Conservation (phyloP, 2,329 filamentous ascomycete genomes). For the Cladosporium sphaerospermum region DNA sequence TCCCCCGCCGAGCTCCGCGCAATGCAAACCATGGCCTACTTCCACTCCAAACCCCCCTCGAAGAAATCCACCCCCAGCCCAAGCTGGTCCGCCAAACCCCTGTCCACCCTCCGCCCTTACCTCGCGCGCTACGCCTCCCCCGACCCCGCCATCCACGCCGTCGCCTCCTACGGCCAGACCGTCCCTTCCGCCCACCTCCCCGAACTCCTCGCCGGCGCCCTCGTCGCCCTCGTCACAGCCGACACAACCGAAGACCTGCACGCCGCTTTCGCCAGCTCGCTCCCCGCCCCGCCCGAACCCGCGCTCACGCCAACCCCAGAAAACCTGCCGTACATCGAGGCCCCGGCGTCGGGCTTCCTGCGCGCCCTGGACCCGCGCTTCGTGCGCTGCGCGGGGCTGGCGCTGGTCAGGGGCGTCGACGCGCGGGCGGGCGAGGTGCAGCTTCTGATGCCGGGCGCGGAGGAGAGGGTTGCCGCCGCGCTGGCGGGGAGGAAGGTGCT, state of each 20-base stretch:
- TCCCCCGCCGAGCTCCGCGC: constrained; percentile 60
- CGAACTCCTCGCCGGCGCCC: constrained; percentile 63
- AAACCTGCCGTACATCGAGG: constrained; percentile 56
- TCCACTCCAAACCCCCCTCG: constrained; percentile 48
- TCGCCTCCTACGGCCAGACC: constrained; percentile 63
- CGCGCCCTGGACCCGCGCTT: constrained; percentile 51
- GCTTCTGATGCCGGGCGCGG: constrained; percentile 56
- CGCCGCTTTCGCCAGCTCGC: not conserved
- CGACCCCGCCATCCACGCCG: constrained; percentile 52
- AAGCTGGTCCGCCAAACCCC: constrained; percentile 51
- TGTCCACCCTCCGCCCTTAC: constrained; percentile 55
- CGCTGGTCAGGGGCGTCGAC: constrained; percentile 66
- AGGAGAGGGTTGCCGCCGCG: constrained; percentile 19
- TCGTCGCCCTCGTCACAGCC: constrained; percentile 61
- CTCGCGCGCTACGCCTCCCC: constrained; percentile 53
- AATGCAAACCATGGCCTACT: constrained; percentile 78
- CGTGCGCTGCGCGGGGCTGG: constrained; percentile 57
- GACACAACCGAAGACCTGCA: constrained; percentile 31
- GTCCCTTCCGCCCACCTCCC: constrained; percentile 52
- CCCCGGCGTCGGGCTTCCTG: constrained; percentile 29
- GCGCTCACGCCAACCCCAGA: constrained; percentile 41
- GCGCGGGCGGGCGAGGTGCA: constrained; percentile 49
- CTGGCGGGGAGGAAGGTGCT: constrained; percentile 42
- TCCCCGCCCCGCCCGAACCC: not conserved
- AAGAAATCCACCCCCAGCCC: not conserved